Conservation (phyloP, 2,329 filamentous ascomycete genomes). For the Phyllosticta citribraziliensis region DNA sequence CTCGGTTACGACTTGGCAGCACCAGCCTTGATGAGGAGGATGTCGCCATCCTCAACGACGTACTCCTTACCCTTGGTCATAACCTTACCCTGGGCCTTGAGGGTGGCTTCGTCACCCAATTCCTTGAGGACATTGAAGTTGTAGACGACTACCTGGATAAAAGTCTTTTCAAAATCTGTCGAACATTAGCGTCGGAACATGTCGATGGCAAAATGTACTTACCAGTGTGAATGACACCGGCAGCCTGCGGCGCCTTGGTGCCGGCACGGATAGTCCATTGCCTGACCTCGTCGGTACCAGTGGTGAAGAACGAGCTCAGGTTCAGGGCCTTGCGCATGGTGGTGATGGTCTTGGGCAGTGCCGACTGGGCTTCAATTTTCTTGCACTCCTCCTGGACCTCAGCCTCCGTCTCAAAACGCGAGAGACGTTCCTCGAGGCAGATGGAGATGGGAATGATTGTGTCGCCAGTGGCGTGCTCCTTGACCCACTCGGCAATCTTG, state of each 20-base stretch:
- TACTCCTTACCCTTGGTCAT: slow-evolving; percentile 99
- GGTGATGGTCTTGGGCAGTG: slow-evolving; percentile 79
- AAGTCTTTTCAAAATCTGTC: slow-evolving; percentile 96
- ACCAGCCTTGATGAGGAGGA: slow-evolving; percentile 81
- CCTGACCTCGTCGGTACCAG: slow-evolving; percentile 86
- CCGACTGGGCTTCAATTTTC: slow-evolving; percentile 74
- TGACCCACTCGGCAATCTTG: slow-evolving; percentile 92
- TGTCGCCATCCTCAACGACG: slow-evolving; percentile 72
- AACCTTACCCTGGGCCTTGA: slow-evolving; percentile 90
- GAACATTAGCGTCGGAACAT: slow-evolving; percentile 10
- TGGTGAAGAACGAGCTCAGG: slow-evolving; percentile 94
- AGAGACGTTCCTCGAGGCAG: slow-evolving; percentile 83
- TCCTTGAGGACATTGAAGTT: slow-evolving; percentile 78
- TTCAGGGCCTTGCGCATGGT: slow-evolving; percentile 90
- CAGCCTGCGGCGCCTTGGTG: slow-evolving; percentile 94
- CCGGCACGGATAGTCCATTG: slow-evolving; percentile 97
- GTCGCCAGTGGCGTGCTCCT: slow-evolving; percentile 77
- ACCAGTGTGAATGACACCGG: slow-evolving; percentile 87
- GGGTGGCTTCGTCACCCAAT: slow-evolving; percentile 74
- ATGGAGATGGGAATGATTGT: slow-evolving; percentile 91
- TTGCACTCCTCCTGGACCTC: slow-evolving; percentile 81
- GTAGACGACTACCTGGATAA: slow-evolving; percentile 93
- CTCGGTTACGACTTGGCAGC: slow-evolving; percentile 57
- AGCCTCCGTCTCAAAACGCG: slow-evolving; percentile 65
- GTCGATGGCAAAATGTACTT: slow-evolving; percentile 10